Base-by-base conservation (phyloP, 2,329 filamentous ascomycete species). In the Arthrobotrys megalospora region DNA sequence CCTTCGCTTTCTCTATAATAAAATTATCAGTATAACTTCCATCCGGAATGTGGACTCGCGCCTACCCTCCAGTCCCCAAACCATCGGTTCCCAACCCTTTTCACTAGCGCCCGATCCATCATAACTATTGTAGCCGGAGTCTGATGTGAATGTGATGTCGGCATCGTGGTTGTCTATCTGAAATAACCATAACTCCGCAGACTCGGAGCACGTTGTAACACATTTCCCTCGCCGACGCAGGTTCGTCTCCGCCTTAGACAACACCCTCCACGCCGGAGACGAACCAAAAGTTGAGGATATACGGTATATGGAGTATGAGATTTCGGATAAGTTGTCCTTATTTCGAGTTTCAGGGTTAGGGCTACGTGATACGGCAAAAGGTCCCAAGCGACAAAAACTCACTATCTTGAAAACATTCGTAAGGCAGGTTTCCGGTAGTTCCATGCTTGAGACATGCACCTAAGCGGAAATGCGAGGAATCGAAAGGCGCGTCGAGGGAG, bases 401-500 rank as follows among this genome's bases (percentile, higher is more conserved):
- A 77, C 73, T 77, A 79, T 72, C 75, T 79, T 79, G 63, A 72
- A 79, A 73, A 79, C 75, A 68, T 79, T 79, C 50, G 75, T 79
- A 38, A 73, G 69, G 69, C 75, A 79, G 75, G 55, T 73, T 79
- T 79, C 75, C 69, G 69, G 75, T 65, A 73, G 69, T 79, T 79
- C 75, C 75, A 79, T 79, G 68, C 67, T 79, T 72, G 63, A 68
- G 63, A 72, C 67, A 79, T 72, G 69, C 69, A 70, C 73, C 73
- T 71, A 66, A 66, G 66, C 73, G 65, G 73, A 70, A 77, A 52
- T 60, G 66, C 43, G 58, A 70, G 16, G 16, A 58, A 43, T 34
- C 45, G 41, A 45, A 60, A 77, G 45, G 66, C 73, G 73, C 73
- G 73, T 77, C 60, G 55, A 53, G 36, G 55, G 47, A 53, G 41